Evolutionary conservation across 495 filamentous ascomycete genomes (phyloP).

Genomic region (Penicillium psychrofluorescens): DNA sequence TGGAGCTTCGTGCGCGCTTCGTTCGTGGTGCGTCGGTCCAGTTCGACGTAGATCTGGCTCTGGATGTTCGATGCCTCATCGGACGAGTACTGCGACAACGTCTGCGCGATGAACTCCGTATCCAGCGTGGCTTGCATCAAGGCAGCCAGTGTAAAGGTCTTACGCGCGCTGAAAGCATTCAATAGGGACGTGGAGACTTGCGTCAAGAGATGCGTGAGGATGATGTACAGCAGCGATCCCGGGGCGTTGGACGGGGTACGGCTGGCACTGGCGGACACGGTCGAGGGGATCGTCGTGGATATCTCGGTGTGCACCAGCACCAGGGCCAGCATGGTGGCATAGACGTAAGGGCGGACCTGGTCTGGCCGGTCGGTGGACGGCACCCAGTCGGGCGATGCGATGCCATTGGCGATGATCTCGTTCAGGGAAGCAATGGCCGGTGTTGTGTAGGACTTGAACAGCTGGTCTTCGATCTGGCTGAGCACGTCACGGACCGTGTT

Average conservation of each 20-base stretch:
- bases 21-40: conserved; percentile 81
- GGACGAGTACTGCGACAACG: conserved; percentile 76
- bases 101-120: conserved; percentile 94
- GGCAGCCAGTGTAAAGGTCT: conserved; percentile 63
- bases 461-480: conserved; percentile 74
- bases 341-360: conserved; percentile 80
- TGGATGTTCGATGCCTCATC: conserved; percentile 73
- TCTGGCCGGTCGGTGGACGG: conserved; percentile 56
- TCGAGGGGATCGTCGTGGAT: conserved; percentile 58
- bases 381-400: conserved; percentile 63
- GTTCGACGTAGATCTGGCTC: conserved; percentile 78
- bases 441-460: conserved; percentile 85
- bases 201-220: conserved; percentile 76
- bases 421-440: conserved; percentile 58
- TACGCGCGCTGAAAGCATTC: conserved; percentile 58
- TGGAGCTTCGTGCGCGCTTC: conserved; percentile 73
- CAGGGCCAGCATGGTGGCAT: conserved; percentile 70
- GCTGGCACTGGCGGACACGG: conserved; percentile 18
- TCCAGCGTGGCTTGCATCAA: conserved; percentile 97
- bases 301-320: conserved; percentile 91
- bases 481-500: conserved; percentile 87
- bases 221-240: conserved; percentile 53
- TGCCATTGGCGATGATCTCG: conserved; percentile 59
- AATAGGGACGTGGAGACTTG: conserved; percentile 64
- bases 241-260: conserved; percentile 39